Evolutionary conservation across 768 basidiomycete genomes (phyloP).

Genomic region (Boletus barrowsii): DNA sequence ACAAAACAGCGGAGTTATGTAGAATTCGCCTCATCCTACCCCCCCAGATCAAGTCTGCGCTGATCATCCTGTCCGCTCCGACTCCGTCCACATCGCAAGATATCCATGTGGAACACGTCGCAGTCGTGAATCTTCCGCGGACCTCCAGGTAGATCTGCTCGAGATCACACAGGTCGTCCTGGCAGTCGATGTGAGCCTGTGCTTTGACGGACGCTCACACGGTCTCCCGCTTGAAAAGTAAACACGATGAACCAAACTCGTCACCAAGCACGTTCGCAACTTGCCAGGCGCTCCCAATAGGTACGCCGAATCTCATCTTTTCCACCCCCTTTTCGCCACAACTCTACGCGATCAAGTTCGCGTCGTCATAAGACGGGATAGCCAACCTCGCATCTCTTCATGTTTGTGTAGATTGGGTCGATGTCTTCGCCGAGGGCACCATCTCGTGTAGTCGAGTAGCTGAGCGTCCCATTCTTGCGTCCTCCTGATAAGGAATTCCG

Average conservation of each 20-base stretch:
- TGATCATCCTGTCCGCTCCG: constrained; percentile 28
- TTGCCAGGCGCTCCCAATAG: constrained; percentile 11
- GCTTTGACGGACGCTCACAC: neutral
- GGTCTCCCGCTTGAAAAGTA: constrained; percentile 20
- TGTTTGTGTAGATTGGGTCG: constrained; percentile 10
- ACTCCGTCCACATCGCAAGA: constrained; percentile 31
- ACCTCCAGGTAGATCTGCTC: constrained; percentile 26
- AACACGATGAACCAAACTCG: constrained; percentile 6
- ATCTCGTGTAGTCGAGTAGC: neutral
- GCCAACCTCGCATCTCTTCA: constrained; percentile 1
- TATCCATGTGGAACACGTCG: constrained; percentile 29
- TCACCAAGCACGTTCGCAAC: constrained; percentile 1
- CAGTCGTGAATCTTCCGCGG: constrained; percentile 32
- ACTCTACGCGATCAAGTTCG: constrained; percentile 4
- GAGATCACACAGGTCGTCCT: constrained; percentile 23
- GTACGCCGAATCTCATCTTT: constrained; percentile 18
- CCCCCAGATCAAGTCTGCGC: constrained; percentile 20
- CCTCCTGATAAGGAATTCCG: constrained; percentile 5
- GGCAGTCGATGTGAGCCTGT: constrained; percentile 15
- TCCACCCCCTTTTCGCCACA: constrained; percentile 31
- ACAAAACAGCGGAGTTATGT: constrained; percentile 18
- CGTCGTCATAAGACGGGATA: constrained; percentile 4
- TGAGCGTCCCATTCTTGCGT: neutral
- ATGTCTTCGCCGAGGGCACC: constrained; percentile 11
- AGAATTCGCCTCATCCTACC: constrained; percentile 18